Conservation (phyloP, 768 basidiomycete genomes). For the Phanerodontia chrysosporium region DNA sequence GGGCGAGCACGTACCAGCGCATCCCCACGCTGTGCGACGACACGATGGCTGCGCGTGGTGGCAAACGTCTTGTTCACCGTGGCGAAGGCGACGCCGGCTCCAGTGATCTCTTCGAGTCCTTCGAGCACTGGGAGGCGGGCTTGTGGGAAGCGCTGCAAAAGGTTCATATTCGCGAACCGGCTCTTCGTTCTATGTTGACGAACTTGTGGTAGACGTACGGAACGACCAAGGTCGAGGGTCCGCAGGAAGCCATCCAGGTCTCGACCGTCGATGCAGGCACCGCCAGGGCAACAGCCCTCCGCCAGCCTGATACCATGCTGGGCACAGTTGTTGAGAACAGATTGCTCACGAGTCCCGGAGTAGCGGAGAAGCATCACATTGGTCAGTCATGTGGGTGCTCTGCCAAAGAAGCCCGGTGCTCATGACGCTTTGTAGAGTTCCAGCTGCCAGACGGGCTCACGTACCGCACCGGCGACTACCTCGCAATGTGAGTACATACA, state of each 20-base stretch:
- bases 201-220: background rate
- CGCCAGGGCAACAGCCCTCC: constrained; percentile 30
- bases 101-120: constrained; percentile 39
- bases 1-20: constrained; percentile 44
- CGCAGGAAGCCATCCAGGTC: constrained; percentile 22
- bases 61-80: constrained; percentile 31
- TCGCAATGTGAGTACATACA: constrained; percentile 32
- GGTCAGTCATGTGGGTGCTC: constrained; percentile 18
- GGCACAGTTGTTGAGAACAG: constrained; percentile 36
- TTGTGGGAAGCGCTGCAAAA: constrained; percentile 34
- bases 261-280: constrained; percentile 30
- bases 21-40: constrained; percentile 39
- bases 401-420: background rate
- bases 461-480: constrained; percentile 43
- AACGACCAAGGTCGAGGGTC: background rate
- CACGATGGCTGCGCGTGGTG: constrained; percentile 31
- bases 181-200: no score
- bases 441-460: constrained; percentile 33
- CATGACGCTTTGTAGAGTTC: constrained; percentile 27
- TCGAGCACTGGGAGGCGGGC: constrained; percentile 38
- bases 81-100: constrained; percentile 40
- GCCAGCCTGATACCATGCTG: constrained; percentile 35
- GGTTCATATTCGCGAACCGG: constrained; percentile 11
- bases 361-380: constrained; percentile 34
- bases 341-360: constrained; percentile 29